Evolutionary conservation across 305 asterid genomes (phyloP).

Genomic region (Striga hermonthica): DNA sequence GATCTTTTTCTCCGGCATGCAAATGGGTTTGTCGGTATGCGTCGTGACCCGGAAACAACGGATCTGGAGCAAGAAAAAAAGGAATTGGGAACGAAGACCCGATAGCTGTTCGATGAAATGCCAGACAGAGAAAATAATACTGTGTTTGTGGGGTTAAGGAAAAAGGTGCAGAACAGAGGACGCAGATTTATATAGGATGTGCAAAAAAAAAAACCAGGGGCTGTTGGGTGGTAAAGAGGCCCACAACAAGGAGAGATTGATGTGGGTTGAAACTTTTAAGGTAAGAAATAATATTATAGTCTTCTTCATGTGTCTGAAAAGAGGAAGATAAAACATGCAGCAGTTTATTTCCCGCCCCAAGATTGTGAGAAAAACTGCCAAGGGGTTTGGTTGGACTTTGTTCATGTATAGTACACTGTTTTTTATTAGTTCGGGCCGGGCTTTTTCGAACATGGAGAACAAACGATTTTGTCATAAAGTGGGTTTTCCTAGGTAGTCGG

Average conservation of each 20-base stretch:
- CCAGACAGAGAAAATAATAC: conserved; percentile 17
- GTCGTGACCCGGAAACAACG: conserved; percentile 3
- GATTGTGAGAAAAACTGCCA: conserved; percentile 37
- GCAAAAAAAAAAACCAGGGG: conserved; percentile 49
- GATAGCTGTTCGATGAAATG: conserved; percentile 9
- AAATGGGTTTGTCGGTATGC: not conserved
- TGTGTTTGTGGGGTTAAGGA: conserved; percentile 27
- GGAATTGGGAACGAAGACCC: not conserved
- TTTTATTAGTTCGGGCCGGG: not conserved
- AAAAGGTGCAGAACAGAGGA: conserved; percentile 1
- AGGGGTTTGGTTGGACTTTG: not conserved
- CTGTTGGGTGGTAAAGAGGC: conserved; percentile 24
- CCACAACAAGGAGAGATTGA: not conserved
- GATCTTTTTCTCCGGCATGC: not conserved
- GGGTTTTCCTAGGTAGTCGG: not conserved
- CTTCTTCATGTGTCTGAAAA: conserved; percentile 9
- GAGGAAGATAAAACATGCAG: conserved; percentile 10
- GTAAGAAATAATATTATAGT: not conserved
- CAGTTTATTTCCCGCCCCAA: conserved; percentile 50
- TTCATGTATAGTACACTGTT: conserved; percentile 35
- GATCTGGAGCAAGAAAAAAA: conserved; percentile 21
- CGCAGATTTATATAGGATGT: conserved; percentile 5
- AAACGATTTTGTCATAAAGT: conserved; percentile 2
- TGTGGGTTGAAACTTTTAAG: no score
- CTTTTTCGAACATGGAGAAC: no score